Evolutionary conservation across 140 eudicot species (phyloP).

Genomic region (Oenanthe javanica): DNA sequence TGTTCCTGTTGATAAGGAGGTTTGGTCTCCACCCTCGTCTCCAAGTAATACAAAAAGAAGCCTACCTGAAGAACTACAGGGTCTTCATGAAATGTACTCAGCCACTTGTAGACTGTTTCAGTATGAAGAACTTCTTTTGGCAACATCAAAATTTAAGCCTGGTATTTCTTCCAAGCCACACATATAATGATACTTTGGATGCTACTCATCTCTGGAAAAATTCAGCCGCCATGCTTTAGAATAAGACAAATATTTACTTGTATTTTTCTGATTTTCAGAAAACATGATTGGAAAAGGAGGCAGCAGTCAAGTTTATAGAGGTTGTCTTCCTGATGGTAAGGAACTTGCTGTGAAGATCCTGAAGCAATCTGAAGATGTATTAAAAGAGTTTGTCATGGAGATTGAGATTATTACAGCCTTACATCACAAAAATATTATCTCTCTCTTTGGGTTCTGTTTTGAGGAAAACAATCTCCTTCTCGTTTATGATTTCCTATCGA

Average conservation of each 20-base stretch:
- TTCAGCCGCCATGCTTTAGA: not conserved
- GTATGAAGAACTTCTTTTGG: conserved; percentile 54
- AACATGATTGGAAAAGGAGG: conserved; percentile 91
- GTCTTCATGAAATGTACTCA: conserved; percentile 61
- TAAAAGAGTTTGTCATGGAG: conserved; percentile 66
- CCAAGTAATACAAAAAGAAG: conserved; percentile 1
- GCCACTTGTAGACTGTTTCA: conserved; percentile 65
- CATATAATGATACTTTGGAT: not conserved
- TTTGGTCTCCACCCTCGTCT: conserved; percentile 3
- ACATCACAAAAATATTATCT: conserved; percentile 75
- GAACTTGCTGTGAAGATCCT: conserved; percentile 82
- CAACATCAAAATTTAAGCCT: conserved; percentile 65
- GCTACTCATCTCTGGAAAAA: not conserved
- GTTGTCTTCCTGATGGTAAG: conserved; percentile 76
- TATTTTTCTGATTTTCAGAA: conserved; percentile 31
- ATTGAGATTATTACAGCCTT: conserved; percentile 79
- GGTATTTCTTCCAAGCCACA: conserved; percentile 26
- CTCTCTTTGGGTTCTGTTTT: conserved; percentile 79
- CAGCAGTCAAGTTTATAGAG: conserved; percentile 70
- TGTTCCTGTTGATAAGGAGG: conserved; percentile 6
- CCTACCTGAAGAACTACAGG: conserved; percentile 55
- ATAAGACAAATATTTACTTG: not conserved
- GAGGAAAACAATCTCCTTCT: conserved; percentile 67
- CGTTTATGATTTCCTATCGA: conserved; percentile 80
- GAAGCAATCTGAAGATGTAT: conserved; percentile 55